Conservation (phyloP, 176 grass and related monocot species). For the Microstegium vimineum region DNA sequence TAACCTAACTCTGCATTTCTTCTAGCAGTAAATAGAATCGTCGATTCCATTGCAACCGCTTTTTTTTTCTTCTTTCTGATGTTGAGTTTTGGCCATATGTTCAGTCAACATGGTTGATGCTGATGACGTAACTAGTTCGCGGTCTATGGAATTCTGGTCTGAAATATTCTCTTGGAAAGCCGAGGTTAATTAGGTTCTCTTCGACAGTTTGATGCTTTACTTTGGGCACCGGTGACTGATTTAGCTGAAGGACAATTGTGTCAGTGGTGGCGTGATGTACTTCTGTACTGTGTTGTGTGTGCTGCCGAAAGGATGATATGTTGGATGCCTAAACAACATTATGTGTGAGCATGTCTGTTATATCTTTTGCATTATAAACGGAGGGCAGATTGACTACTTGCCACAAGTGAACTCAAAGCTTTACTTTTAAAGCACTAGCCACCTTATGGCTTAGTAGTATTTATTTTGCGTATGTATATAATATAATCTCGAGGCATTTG, state of each 20-base stretch:
- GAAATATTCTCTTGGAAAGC: background rate
- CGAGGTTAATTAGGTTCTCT: background rate
- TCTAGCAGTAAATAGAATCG: slow-evolving; percentile 13
- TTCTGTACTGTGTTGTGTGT: background rate
- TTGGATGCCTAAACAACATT: background rate
- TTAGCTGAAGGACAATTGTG: background rate
- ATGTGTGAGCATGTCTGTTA: no score
- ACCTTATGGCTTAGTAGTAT: no score
- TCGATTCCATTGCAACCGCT: background rate
- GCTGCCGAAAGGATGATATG: background rate
- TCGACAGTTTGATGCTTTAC: background rate
- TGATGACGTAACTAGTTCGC: background rate
- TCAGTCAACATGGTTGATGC: background rate
- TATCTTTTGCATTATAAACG: no score
- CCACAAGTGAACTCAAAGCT: no score
- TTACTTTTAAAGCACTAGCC: no score
- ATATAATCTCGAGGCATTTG: no score
- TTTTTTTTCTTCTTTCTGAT: background rate
- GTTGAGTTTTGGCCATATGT: background rate
- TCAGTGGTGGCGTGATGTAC: background rate
- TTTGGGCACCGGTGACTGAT: background rate
- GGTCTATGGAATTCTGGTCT: background rate
- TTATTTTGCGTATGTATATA: no score
- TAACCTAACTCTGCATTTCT: slow-evolving; percentile 3
- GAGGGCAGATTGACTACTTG: no score